Evolutionary conservation across 768 basidiomycete genomes (phyloP), one percentile per base, ranked within the genome.

Genomic region (Suillus subaureus): DNA sequence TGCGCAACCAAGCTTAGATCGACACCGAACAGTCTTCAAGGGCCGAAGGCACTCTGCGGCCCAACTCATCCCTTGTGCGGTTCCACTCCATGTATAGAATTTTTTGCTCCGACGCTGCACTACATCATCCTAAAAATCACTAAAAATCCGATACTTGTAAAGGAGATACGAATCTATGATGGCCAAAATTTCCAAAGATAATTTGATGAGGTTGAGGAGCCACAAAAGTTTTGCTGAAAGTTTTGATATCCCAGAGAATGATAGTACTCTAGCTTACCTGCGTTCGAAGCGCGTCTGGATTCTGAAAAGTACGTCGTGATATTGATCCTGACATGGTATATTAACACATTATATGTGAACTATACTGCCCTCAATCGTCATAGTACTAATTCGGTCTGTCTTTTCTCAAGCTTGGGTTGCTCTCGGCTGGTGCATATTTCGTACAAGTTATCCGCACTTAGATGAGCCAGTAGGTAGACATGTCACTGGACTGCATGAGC

Each of bases 1-100:
- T 93, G 67, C 90, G 92, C 70, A 90, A 91, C 73, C 89, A 90
- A 75, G 86, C 89, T 69, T 90, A 77, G 79, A 52, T 73, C 68
- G 52, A n/a, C 6, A 21, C 18, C 40, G 16, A 40, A 58, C 39
- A 16, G 5, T 26, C 57, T 58, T 18, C 58, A 28, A 28, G 26
- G 37, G 23, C 18, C 58, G 28, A 42, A 12, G 15, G 23, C 26
- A 21, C 12, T 21, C 11, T 28, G 23, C 26, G 37, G 57, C 23
- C 56, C 16, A 23, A 23, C 39, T 40, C 39, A 2, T 40, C 18
- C 28, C 26, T 42, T 60, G 28, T 60, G 39, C 40, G 40, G 26
- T 21, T 60, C 12, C 42, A 28, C 26, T 40, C n/a, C 55, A 7
- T 31, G 49, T 35, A 35, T 35, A 35, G 8, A 35, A 35, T 35